Evolutionary conservation across 1,284 basidiomycete genomes (phyloP), one percentile per base, ranked within the genome.

Genomic region (Boletellus deceptivus): DNA sequence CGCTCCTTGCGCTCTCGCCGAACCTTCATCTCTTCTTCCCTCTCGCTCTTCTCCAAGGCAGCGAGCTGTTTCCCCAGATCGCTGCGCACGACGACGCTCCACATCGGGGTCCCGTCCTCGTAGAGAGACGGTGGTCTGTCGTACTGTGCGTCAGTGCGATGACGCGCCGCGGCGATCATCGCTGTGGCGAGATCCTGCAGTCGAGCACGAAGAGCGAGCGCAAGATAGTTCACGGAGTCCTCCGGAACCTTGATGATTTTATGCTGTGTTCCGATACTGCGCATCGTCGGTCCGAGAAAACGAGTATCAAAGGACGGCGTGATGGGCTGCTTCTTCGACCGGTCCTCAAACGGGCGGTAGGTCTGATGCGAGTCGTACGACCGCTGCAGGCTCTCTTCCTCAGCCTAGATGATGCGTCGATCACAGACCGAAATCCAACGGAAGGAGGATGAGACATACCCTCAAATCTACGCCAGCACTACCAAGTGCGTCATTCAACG

Each of bases 401-500:
- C 89, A 0, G 89, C 89, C 88, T 91, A 52, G 38, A 38, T 1
- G 11, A 27, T 13, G 31, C 24, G 33, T 37, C 4, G 49, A 34
- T 55, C 43, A 38, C 25, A 33, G 5, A 14, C 29, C 29, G 9
- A 7, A 7, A 7, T 43, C 9, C 13, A 39, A 38, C 11, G 29
- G 14, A 48, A 36, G 4, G 9, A 31, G 22, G 35, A 27, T 34
- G 20, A 70, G 76, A 11, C 37, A 56, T 60, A 89, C 89, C 62
- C 86, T 73, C 34, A 91, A 71, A 71, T 92, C 89, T 7, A 92
- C 86, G 14, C 89, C 89, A 13, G 89, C 88, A 60, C 86, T 89
- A 6, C 88, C 89, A 4, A 91, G 69, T 2, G 88, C 89, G 62
- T 92, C 89, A 52, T 89, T 91, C 41, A 92, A 62, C 5, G 84